Evolutionary conservation across 2,329 filamentous ascomycete genomes (phyloP).

Genomic region (Cryphonectria parasitica): DNA sequence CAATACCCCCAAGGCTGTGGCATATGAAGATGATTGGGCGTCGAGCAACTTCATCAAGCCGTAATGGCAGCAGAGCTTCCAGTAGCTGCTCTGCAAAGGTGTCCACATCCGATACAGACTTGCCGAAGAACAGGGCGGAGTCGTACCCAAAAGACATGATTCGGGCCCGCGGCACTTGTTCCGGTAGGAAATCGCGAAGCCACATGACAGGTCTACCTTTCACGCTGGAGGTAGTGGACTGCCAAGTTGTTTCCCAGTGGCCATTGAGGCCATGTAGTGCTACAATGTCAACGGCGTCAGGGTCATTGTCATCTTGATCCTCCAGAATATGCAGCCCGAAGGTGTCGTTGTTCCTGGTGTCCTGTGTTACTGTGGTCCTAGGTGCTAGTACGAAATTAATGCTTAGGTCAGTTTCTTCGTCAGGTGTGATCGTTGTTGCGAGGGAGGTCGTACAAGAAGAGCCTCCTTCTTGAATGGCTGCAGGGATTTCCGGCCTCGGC

Average conservation of each 20-base stretch:
- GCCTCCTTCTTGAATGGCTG: neutral
- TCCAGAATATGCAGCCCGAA: conserved; percentile 14
- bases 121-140: conserved; percentile 30
- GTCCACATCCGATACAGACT: conserved; percentile 12
- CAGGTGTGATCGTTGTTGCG: neutral
- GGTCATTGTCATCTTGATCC: conserved; percentile 16
- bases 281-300: conserved; percentile 18
- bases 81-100: conserved; percentile 21
- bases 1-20: conserved; percentile 37
- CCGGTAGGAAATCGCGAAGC: conserved; percentile 21
- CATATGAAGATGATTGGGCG: conserved; percentile 36
- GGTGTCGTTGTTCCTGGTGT: neutral
- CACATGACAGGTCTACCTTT: conserved; percentile 16
- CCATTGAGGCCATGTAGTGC: conserved; percentile 21
- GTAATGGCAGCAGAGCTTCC: conserved; percentile 16
- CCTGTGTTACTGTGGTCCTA: neutral
- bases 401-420: neutral
- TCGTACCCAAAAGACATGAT: conserved; percentile 21
- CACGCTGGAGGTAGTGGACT: neutral
- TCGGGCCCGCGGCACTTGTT: conserved; percentile 31
- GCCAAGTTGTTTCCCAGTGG: conserved; percentile 22
- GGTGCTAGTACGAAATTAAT: neutral
- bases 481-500: too few species aligned
- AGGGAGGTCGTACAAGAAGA: neutral
- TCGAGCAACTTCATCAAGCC: conserved; percentile 21